Percentiles rank a stretch among this genome's conserved stretches.
These are phyloP conservation scores for Cryptococcus jaspeensis DNA, from an alignment of 1,284 basidiomycete genomes.

Conservation along the genomic window DNA sequence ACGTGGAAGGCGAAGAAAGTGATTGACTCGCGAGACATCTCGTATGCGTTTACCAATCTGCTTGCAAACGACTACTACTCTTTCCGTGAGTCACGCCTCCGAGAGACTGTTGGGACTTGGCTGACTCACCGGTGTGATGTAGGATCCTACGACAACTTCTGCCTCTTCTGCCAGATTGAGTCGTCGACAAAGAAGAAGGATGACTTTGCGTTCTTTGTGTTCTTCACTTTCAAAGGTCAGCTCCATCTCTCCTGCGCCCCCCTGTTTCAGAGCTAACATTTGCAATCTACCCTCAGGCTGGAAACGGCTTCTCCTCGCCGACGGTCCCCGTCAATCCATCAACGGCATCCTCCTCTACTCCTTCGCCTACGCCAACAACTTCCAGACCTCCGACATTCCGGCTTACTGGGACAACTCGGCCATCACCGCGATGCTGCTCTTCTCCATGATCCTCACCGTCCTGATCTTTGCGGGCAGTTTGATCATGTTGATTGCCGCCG, in stretches of 20 bases:
- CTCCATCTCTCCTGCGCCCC: slow-evolving; percentile 11
- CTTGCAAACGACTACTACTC: slow-evolving; percentile 96
- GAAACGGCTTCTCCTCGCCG: slow-evolving; percentile 90
- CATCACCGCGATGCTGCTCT: slow-evolving; percentile 77
- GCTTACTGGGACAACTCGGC: slow-evolving; percentile 57
- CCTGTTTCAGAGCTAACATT: neutral
- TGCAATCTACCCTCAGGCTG: slow-evolving; percentile 63
- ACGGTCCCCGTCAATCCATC: slow-evolving; percentile 97
- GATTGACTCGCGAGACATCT: slow-evolving; percentile 90
- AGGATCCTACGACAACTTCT: slow-evolving; percentile 96
- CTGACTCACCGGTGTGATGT: slow-evolving; percentile 14
- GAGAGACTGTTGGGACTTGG: neutral
- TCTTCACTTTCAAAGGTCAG: slow-evolving; percentile 97
- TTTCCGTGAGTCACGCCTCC: slow-evolving; percentile 62
- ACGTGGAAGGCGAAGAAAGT: slow-evolving; percentile 88
- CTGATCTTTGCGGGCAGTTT: slow-evolving; percentile 81
- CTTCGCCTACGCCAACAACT: slow-evolving; percentile 75
- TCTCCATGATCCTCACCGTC: slow-evolving; percentile 88
- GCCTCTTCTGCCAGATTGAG: slow-evolving; percentile 95
- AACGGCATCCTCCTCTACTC: slow-evolving; percentile 91
- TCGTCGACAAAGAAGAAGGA: slow-evolving; percentile 94
- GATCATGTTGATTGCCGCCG: slow-evolving; percentile 76
- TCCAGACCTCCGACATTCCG: slow-evolving; percentile 64
- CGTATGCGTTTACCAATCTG: slow-evolving; percentile 93
- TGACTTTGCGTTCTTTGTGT: slow-evolving; percentile 97